A percentile compares a stretch with the other conserved stretches of the same genome.
Evolutionary conservation across 495 filamentous ascomycete species (phyloP).

Genomic region (Emericellopsis terricola): DNA sequence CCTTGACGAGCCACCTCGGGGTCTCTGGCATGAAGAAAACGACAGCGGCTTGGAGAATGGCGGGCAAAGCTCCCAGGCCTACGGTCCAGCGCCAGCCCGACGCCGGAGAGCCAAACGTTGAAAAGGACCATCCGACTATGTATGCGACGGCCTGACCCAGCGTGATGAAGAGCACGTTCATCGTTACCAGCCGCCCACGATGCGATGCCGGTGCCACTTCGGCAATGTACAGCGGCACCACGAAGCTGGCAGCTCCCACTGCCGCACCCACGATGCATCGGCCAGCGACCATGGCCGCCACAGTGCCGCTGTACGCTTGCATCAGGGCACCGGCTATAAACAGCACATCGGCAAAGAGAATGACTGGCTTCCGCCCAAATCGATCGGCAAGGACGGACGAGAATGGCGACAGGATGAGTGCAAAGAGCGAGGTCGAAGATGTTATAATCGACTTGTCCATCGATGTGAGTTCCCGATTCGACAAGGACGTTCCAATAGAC

Average conservation of each 20-base stretch:
- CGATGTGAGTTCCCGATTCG: conserved; percentile 41
- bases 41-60: conserved; percentile 46
- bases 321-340: conserved; percentile 59
- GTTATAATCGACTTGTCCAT: conserved; percentile 76
- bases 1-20: conserved; percentile 69
- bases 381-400: conserved; percentile 59
- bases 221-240: conserved; percentile 72
- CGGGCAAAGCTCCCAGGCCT: conserved; percentile 65
- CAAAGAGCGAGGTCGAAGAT: conserved; percentile 62
- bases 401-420: conserved; percentile 58
- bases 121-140: conserved; percentile 49
- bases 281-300: conserved; percentile 59
- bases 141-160: conserved; percentile 78
- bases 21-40: conserved; percentile 64
- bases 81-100: conserved; percentile 82
- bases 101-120: conserved; percentile 24
- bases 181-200: conserved; percentile 60
- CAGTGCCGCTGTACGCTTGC: conserved; percentile 46
- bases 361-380: conserved; percentile 55
- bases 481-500: conserved; percentile 60
- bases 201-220: conserved; percentile 63
- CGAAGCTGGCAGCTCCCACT: conserved; percentile 66
- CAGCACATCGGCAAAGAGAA: conserved; percentile 60
- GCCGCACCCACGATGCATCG: conserved; percentile 65
- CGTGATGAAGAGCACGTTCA: conserved; percentile 66